phyloP scores from a whole-genome alignment of 2,329 filamentous ascomycete genomes.

The Aspergillus fumigatus region DNA sequence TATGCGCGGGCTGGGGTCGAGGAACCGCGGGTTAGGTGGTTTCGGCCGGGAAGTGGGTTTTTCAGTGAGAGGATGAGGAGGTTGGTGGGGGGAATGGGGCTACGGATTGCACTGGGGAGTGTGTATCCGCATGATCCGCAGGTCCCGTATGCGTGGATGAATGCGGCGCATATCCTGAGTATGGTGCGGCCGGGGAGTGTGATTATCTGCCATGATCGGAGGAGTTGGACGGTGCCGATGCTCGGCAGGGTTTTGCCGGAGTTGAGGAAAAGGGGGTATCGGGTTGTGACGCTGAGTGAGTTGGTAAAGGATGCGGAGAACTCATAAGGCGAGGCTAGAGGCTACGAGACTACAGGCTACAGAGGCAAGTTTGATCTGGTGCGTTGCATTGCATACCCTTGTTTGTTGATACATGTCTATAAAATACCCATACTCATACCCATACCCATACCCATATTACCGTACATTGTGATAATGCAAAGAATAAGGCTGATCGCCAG shows the following conservation, averaged over 20 bases:
- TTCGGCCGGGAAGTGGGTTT: constrained; percentile 79
- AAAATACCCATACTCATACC: neutral
- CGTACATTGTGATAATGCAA: neutral
- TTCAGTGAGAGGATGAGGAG: constrained; percentile 68
- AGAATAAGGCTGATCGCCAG: neutral
- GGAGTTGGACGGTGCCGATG: constrained; percentile 81
- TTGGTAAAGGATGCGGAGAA: constrained; percentile 46
- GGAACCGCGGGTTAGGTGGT: constrained; percentile 58
- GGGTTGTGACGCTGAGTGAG: constrained; percentile 65
- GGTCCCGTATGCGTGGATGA: constrained; percentile 63
- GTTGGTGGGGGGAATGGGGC: constrained; percentile 58
- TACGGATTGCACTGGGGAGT: constrained; percentile 71
- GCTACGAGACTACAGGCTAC: no score
- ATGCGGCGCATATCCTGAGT: constrained; percentile 74
- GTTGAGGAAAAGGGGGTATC: constrained; percentile 64
- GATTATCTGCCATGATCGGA: constrained; percentile 79
- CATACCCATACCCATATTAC: neutral
- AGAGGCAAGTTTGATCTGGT: neutral
- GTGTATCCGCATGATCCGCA: constrained; percentile 93
- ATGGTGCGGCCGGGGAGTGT: constrained; percentile 73
- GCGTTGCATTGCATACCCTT: neutral
- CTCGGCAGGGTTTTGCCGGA: constrained; percentile 67
- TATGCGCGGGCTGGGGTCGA: constrained; percentile 42
- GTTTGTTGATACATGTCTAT: constrained; percentile 1
- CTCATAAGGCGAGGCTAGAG: neutral